Conservation (phyloP, 768 basidiomycete genomes). For the Gautieria morchelliformis region DNA sequence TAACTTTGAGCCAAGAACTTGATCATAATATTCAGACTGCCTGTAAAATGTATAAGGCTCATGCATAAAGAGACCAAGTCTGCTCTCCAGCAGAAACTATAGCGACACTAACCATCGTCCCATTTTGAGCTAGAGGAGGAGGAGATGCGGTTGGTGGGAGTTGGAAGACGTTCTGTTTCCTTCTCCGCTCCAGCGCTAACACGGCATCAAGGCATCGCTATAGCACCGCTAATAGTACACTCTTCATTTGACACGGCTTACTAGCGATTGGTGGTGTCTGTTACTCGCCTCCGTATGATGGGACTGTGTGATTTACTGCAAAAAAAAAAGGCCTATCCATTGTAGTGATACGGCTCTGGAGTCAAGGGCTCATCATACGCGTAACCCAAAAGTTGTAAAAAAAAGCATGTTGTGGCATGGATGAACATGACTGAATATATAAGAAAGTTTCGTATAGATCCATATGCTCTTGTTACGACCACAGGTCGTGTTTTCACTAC, state of each 20-base stretch:
- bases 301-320: too few relatives aligned
- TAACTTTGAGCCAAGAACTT: conserved; percentile 65
- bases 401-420: conserved; percentile 8
- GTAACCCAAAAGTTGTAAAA: background rate
- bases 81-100: background rate
- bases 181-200: too few relatives aligned
- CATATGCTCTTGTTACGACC: background rate
- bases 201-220: too few relatives aligned
- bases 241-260: too few relatives aligned
- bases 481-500: conserved; percentile 30
- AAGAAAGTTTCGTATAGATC: background rate
- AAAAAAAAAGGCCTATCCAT: too few relatives aligned
- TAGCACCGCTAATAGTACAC: too few relatives aligned
- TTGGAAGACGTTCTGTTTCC: background rate
- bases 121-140: background rate
- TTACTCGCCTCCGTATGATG: too few relatives aligned
- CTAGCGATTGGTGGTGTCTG: too few relatives aligned
- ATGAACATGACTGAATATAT: conserved; percentile 2
- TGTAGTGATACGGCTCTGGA: too few relatives aligned
- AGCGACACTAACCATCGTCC: background rate
- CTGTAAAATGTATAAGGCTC: background rate
- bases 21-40: conserved; percentile 41
- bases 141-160: background rate
- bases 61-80: background rate
- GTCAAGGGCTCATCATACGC: too few relatives aligned